Base-by-base conservation (phyloP, 2,329 filamentous ascomycete genomes). In the Fusarium foetens region DNA sequence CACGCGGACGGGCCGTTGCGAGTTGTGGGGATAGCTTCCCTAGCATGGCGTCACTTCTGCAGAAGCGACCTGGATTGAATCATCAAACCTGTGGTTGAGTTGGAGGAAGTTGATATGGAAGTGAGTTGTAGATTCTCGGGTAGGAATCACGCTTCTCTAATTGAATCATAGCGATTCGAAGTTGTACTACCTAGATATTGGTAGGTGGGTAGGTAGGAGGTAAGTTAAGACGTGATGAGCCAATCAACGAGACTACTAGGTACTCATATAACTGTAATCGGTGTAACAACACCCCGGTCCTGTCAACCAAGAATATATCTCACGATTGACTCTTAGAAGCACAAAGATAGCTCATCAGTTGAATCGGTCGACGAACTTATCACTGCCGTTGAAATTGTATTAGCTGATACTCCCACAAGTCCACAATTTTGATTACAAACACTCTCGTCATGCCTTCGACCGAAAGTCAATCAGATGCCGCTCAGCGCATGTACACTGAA, bases 401-500 rank as follows among this genome's bases (percentile, higher is more conserved):
- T 29, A 8, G 9, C 49, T 21, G 27, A 25, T 36, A 13, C 17
- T 19, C 27, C 17, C 35, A 46, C 21, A 31, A 35, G 13, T 48
- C 12, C 45, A n/a, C 21, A 49, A 33, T 33, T n/a, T 10, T 35
- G n/a, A 23, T 35, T 27, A n/a, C 23, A 23, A n/a, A 33, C 21
- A 29, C 25, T n/a, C 17, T 48, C n/a, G 35, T 31, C 14, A 72
- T 72, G 65, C 14, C 54, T 51, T 16, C 38, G n/a, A 21, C 16
- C 13, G 63, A 68, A 41, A 73, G 48, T 35, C 72, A 73, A 19
- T 31, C 31, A 21, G 43, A 68, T 25, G 38, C 49, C 7, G 75
- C 79, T 8, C 70, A 76, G 68, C 77, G 76, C 55, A 80, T 80
- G 76, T 81, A 82, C 58, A 71, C 71, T 21, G 59, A 68, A 8